These are phyloP conservation scores for Globisporangium cylindrosporum DNA, from an alignment of 352 stramenopile genomes.

Conservation along the genomic window DNA sequence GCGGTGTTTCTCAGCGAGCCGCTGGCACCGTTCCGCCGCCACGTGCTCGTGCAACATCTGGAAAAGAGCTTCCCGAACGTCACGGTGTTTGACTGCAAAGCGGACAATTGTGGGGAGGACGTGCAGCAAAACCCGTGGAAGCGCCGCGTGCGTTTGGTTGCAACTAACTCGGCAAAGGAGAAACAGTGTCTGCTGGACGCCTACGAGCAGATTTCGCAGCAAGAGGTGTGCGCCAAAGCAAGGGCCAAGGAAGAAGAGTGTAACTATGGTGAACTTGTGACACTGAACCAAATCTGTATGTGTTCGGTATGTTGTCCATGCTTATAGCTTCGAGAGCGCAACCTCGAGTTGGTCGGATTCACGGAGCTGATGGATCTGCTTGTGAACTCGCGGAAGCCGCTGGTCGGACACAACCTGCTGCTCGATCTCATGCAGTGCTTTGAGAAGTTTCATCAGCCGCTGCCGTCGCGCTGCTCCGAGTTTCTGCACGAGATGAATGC, in stretches of 20 bases:
- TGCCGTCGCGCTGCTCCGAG: constrained; percentile 48
- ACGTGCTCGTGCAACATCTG: constrained; percentile 52
- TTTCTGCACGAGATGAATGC: constrained; percentile 56
- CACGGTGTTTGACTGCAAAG: constrained; percentile 57
- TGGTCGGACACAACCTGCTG: constrained; percentile 79
- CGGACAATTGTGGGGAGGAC: constrained; percentile 42
- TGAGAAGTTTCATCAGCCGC: constrained; percentile 66
- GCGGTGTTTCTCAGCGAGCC: constrained; percentile 55
- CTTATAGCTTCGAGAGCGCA: constrained; percentile 31
- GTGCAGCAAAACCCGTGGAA: constrained; percentile 49
- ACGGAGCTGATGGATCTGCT: constrained; percentile 61
- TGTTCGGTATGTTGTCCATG: not conserved
- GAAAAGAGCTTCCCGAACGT: constrained; percentile 38
- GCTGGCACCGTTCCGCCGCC: constrained; percentile 59
- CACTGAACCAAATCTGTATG: not conserved
- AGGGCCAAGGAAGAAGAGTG: too few relatives aligned
- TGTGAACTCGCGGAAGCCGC: constrained; percentile 37
- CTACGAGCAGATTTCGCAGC: constrained; percentile 27
- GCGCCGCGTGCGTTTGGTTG: constrained; percentile 55
- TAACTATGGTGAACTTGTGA: not conserved
- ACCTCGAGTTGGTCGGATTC: constrained; percentile 61
- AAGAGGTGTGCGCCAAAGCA: constrained; percentile 16
- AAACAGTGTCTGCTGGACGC: constrained; percentile 30
- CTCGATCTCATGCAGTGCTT: constrained; percentile 82
- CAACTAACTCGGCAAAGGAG: constrained; percentile 22